These are phyloP conservation scores for Maudiozyma barnettii DNA, from an alignment of 805 yeast genomes.

Conservation along the genomic window DNA sequence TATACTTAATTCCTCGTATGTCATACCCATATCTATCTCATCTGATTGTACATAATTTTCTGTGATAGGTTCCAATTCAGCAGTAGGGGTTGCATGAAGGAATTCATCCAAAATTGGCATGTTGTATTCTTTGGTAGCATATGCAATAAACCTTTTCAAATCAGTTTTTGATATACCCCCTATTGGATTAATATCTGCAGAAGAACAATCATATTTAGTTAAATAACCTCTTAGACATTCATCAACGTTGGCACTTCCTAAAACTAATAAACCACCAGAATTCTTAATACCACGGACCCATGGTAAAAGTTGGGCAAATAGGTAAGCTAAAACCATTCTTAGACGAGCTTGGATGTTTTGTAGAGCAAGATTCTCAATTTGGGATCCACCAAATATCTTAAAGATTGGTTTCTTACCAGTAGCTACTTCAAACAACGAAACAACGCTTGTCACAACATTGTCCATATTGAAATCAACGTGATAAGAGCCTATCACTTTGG, in stretches of 20 bases:
- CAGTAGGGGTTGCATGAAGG: constrained; percentile 90
- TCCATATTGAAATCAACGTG: constrained; percentile 94
- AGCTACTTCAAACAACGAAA: constrained; percentile 70
- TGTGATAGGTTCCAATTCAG: constrained; percentile 95
- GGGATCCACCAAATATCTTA: constrained; percentile 88
- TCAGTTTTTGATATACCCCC: constrained; percentile 98
- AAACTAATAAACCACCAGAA: constrained; percentile 68
- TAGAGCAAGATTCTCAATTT: constrained; percentile 82
- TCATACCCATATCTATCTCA: constrained; percentile 97
- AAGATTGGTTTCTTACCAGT: constrained; percentile 86
- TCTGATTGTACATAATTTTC: constrained; percentile 88
- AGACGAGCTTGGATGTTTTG: constrained; percentile 95
- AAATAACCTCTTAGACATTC: constrained; percentile 92
- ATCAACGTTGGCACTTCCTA: constrained; percentile 96
- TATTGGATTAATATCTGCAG: constrained; percentile 95
- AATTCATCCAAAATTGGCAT: constrained; percentile 73
- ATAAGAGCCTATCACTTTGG: constrained; percentile 71
- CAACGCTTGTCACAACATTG: constrained; percentile 61
- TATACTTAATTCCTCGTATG: constrained; percentile 83
- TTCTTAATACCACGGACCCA: constrained; percentile 72
- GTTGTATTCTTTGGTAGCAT: constrained; percentile 60
- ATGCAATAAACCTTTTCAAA: constrained; percentile 72
- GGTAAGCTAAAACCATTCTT: constrained; percentile 87
- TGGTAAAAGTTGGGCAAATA: constrained; percentile 90
- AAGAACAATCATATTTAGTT: constrained; percentile 94